These are phyloP conservation scores for Yamagishiella unicocca DNA, from an alignment of 139 green algal genomes.

Conservation along the genomic window DNA sequence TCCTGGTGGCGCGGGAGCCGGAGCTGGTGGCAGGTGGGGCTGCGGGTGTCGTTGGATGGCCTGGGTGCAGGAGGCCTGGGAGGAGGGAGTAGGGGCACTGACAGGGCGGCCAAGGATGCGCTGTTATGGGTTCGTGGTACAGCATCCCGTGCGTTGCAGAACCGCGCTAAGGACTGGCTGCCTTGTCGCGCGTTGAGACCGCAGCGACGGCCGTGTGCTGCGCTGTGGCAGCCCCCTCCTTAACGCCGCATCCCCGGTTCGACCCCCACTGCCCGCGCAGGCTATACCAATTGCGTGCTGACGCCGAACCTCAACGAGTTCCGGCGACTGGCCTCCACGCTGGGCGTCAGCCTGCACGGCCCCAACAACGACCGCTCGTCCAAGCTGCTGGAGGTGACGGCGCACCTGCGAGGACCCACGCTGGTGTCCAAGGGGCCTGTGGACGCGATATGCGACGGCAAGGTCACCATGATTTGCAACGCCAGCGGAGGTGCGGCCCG, in stretches of 20 bases:
- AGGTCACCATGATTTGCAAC: conserved; percentile 52
- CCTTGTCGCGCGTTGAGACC: no score
- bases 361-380: conserved; percentile 54
- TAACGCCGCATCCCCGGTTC: neutral
- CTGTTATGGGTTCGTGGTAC: no score
- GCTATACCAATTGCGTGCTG: conserved; percentile 64
- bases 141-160: no score
- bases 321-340: conserved; percentile 59
- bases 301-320: conserved; percentile 80
- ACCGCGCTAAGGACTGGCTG: no score
- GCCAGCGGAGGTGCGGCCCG: conserved; percentile 50
- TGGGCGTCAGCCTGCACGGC: conserved; percentile 62
- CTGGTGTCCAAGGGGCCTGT: conserved; percentile 59
- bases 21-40: conserved; percentile 57
- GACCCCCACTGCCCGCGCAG: neutral
- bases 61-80: neutral
- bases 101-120: no score
- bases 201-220: no score
- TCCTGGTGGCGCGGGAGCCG: conserved; percentile 52
- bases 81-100: no score
- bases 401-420: conserved; percentile 50
- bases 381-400: conserved; percentile 54
- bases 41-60: no score
- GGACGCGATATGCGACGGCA: conserved; percentile 56
- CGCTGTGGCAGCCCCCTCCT: no score